phyloP scores from a whole-genome alignment of 805 yeast genomes.

The Cyberlindnera amylophila region DNA sequence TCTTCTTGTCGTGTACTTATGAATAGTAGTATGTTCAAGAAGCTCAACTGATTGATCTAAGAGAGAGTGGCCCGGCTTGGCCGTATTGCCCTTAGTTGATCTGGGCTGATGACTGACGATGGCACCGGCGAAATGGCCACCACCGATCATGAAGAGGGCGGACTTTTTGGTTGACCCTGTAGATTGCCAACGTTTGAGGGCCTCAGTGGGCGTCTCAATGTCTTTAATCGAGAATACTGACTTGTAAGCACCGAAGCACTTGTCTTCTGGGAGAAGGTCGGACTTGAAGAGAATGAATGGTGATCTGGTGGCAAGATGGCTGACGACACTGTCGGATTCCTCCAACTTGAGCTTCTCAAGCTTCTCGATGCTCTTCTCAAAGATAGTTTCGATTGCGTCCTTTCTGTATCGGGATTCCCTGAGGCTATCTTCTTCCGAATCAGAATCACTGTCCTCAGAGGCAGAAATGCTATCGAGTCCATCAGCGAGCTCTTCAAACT shows the following conservation, averaged over 20 bases:
- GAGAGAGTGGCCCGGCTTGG: constrained; percentile 43
- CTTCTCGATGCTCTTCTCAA: constrained; percentile 21
- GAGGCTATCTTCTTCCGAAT: constrained; percentile 7
- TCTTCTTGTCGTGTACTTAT: constrained; percentile 91
- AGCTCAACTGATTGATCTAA: constrained; percentile 62
- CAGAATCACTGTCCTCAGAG: constrained; percentile 38
- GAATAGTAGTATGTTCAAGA: constrained; percentile 79
- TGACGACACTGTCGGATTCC: constrained; percentile 32
- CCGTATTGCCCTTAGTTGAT: constrained; percentile 52
- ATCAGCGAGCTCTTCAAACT: constrained; percentile 54
- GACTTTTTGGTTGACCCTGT: constrained; percentile 39
- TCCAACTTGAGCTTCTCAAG: constrained; percentile 20
- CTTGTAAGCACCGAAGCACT: constrained; percentile 67
- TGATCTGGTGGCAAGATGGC: constrained; percentile 64
- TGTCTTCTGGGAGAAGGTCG: constrained; percentile 36
- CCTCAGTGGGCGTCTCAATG: constrained; percentile 46
- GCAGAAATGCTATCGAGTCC: constrained; percentile 60
- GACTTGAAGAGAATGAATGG: constrained; percentile 64
- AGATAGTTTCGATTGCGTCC: constrained; percentile 20
- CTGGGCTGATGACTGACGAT: constrained; percentile 70
- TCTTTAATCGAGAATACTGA: constrained; percentile 45
- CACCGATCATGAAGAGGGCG: constrained; percentile 90
- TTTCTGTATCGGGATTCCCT: constrained; percentile 3
- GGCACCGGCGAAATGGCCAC: constrained; percentile 98
- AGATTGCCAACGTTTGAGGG: constrained; percentile 28